Base-by-base conservation (phyloP, 116 monocot genomes). In the Zostera marina region DNA sequence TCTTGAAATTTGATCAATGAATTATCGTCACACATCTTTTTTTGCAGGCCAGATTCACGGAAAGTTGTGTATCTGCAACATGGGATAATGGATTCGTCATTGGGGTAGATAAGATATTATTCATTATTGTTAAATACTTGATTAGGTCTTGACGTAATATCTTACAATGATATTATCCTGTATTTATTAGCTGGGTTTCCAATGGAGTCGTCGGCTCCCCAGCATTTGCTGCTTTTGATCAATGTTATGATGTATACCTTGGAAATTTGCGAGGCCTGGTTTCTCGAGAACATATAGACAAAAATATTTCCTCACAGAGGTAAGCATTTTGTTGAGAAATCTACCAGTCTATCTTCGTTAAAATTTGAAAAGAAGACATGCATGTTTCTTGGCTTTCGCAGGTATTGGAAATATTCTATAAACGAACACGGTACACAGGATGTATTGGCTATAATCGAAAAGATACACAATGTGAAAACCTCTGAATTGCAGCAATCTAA, bases 171-270 rank as follows among this genome's bases (percentile, higher is more conserved):
- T 32, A 32, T 32, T 32, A 32, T 32, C 5, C 32, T 47, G 47
- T 47, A 47, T 17, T 8, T 47, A 45, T 47, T 59, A 98, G 96
- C 21, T 98, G 96, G 96, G 79, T 98, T 39, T 85, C 96, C 32
- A 98, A 98, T 71, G 96, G 90, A 23, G 86, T 98, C 54, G 85
- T 98, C 59, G 96, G 96, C 41, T 98, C 96, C 63, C 96, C 96
- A 11, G 96, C 96, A 69, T 98, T 98, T 78, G 96, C 96, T n/a
- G 96, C 90, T 22, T 89, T 70, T 73, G 96, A 98, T 72, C 96
- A 89, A 89, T 89, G 96, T 20, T 86, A 80, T 79, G 96, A 98
- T 77, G 96, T 98, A 61, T 98, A 78, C 63, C 96, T 98, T 55
- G 96, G 96, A 32, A 98, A 98, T 52, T 65, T 98, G 41, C 81